Evolutionary conservation across 371 early-diverging fungal genomes (phyloP), one percentile per base, ranked within the genome.

Genomic region (Mortierella sp.): DNA sequence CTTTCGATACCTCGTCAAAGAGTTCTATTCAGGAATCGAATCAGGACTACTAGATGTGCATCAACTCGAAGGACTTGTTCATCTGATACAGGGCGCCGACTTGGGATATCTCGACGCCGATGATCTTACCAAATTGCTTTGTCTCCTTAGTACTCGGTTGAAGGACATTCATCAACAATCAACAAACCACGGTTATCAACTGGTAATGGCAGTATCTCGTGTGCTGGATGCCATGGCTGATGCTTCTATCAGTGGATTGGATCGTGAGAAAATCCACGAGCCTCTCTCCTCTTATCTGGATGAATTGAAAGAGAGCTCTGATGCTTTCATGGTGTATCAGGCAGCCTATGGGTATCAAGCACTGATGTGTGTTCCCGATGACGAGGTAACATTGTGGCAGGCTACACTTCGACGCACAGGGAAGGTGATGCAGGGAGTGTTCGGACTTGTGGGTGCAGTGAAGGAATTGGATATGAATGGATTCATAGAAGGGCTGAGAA

Each of bases 201-300:
- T 61, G 8, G 42, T 30, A 3, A 28, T 61, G 27, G 52, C 61
- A 16, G n/a, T 61, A 13, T 61, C 61, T 2, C 39, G 39, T 23
- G 42, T 61, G 13, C 52, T 61, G 19, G 61, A 61, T 30, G 61
- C 42, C 24, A 61, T 61, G 61, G 61, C 43, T 16, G 52, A 42
- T 10, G 19, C 21, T 24, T 28, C 27, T 27, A 53, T 61, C 61
- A n/a, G 3, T 13, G 52, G 39, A 26, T 18, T 61, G 43, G 28
- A 19, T 6, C 61, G 61, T 28, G 61, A 28, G 9, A 14, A 7
- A 7, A 26, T 41, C 10, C 61, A 61, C 7, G 61, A 50, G 23
- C 61, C 61, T n/a, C 43, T 61, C 8, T 12, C 46, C 13, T 6
- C 14, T 1, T 28, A 41, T n/a, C 28, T 61, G 53, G 9, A 23